Conservation (phyloP, 192 early-diverging fungal genomes). For the Coemansia umbellata region DNA sequence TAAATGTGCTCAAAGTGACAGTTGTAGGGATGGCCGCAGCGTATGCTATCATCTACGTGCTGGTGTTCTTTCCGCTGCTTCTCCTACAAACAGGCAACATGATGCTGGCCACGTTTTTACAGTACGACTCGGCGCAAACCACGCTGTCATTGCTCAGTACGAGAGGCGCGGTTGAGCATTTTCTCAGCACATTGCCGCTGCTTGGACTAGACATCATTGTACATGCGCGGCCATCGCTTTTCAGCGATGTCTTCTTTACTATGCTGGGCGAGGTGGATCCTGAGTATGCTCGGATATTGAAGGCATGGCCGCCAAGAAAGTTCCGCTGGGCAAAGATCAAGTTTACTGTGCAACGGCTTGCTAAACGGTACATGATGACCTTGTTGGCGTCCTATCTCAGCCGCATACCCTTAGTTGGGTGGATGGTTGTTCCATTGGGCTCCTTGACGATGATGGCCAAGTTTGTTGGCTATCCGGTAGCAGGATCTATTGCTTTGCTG, state of each 20-base stretch:
- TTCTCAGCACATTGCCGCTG: slow-evolving; percentile 35
- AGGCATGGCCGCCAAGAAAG: slow-evolving; percentile 30
- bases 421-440: slow-evolving; percentile 38
- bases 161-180: slow-evolving; percentile 30
- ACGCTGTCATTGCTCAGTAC: slow-evolving; percentile 37
- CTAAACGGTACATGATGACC: slow-evolving; percentile 40
- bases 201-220: slow-evolving; percentile 38
- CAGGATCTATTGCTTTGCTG: slow-evolving; percentile 16
- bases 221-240: slow-evolving; percentile 22
- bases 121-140: slow-evolving; percentile 29
- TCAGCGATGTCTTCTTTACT: slow-evolving; percentile 36
- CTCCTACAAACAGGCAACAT: slow-evolving; percentile 25
- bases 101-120: slow-evolving; percentile 13
- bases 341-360: slow-evolving; percentile 26
- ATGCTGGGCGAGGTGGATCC: slow-evolving; percentile 39
- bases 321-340: slow-evolving; percentile 39
- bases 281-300: slow-evolving; percentile 25
- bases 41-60: slow-evolving; percentile 12
- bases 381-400: slow-evolving; percentile 24
- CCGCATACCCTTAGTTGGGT: slow-evolving; percentile 30
- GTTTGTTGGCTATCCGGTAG: slow-evolving; percentile 39
- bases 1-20: slow-evolving; percentile 27
- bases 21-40: slow-evolving; percentile 22
- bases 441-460: slow-evolving; percentile 35
- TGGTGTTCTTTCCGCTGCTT: slow-evolving; percentile 34